Base-by-base conservation (phyloP, 257 asterid species). In the Vinca minor region DNA sequence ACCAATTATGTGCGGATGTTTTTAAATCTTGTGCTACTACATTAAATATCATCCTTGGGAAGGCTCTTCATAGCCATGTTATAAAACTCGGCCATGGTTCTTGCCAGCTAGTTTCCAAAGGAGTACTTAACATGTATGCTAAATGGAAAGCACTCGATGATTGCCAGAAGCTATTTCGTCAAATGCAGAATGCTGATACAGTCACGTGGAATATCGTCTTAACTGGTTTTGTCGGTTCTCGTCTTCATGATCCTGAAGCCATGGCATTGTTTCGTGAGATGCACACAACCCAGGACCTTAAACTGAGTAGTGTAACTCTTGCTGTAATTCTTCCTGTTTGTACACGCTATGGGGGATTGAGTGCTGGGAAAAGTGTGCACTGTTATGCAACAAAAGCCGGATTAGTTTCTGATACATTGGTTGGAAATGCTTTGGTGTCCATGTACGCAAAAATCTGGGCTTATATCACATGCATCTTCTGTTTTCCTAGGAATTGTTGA, bases 121-220 rank as follows among this genome's bases (percentile, higher is more conserved):
- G 89, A 13, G 64, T 87, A 77, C 94, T 87, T 79, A 89, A 89
- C 72, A 73, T 87, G 95, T 89, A 89, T 76, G 94, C 91, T 14
- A 89, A 89, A 65, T 87, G 88, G 78, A 81, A 76, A 57, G 83
- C 73, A 74, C 76, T 81, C 10, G 85, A 73, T 64, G 91, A 89
- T 60, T 84, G 84, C 71, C 77, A 67, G 71, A 61, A 84, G 4
- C 69, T 85, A 71, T 83, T 89, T 55, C 72, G 60, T 69, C 86
- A 76, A 68, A 63, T 73, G 17, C 59, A 67, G 28, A 62, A 17
- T 62, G 72, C 55, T 11, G 96, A 89, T 75, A 81, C 79, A 4
- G 94, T 89, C 62, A 73, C 57, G 59, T 89, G 96, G 94, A 89
- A 89, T 76, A 89, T 86, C 69, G 71, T 85, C 32, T 74, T 89